Conservation (phyloP, 352 stramenopile genomes). For the Aphanomyces euteiches region DNA sequence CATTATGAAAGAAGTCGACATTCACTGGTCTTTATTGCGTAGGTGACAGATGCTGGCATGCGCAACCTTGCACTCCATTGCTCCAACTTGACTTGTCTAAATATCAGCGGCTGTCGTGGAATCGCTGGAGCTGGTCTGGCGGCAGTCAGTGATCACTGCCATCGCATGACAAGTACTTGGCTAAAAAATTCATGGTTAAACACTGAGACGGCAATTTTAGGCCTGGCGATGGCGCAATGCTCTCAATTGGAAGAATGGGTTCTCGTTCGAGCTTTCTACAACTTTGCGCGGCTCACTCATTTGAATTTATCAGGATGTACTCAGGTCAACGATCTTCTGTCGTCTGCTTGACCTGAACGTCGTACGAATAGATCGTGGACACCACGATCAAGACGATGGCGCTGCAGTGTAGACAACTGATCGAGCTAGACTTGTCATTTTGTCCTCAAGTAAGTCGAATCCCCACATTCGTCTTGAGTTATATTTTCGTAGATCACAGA, state of each 20-base stretch:
- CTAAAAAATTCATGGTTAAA: too few relatives aligned
- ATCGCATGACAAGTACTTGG: conserved; percentile 28
- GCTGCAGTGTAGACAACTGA: conserved; percentile 59
- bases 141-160: conserved; percentile 59
- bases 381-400: conserved; percentile 77
- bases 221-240: conserved; percentile 54
- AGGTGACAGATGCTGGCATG: conserved; percentile 56
- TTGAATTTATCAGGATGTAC: conserved; percentile 69
- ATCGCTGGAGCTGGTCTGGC: conserved; percentile 59
- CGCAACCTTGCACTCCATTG: conserved; percentile 52
- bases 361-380: conserved; percentile 67
- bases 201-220: background rate
- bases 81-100: conserved; percentile 44
- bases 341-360: conserved; percentile 44
- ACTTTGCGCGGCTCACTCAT: conserved; percentile 45
- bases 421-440: conserved; percentile 65
- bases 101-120: conserved; percentile 44
- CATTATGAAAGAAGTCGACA: background rate
- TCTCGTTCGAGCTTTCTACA: conserved; percentile 61
- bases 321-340: conserved; percentile 39
- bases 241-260: conserved; percentile 63
- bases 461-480: too few relatives aligned
- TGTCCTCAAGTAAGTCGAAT: conserved; percentile 42
- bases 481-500: conserved; percentile 63
- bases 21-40: background rate